Evolutionary conservation across 2,329 filamentous ascomycete genomes (phyloP), one percentile per base, ranked within the genome.

Genomic region (Truncatella angustata): DNA sequence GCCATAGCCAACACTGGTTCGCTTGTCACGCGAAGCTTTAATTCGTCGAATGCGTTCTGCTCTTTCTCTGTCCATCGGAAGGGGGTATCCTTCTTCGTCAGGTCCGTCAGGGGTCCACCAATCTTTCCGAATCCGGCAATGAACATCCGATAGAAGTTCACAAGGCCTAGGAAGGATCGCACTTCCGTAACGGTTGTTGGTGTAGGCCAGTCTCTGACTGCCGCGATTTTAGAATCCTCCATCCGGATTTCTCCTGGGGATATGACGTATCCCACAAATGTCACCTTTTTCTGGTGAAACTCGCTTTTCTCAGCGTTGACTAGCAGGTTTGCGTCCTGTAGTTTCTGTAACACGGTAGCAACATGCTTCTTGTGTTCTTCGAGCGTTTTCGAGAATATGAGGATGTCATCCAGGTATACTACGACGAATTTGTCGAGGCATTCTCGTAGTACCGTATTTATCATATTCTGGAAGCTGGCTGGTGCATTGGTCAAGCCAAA

Each of bases 91-190:
- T 32, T 32, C 12, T 32, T 32, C 6, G 12, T 32, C 28, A 32
- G 28, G 28, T 32, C 12, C 28, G 28, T 32, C 24, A 45, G 24
- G 24, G 42, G 42, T 10, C 20, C 7, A 5, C 7, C 24, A 7
- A 21, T n/a, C 1, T 40, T 30, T 4, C 50, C 58, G 45, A 61
- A 67, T 3, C 55, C 35, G 6, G 56, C 23, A 12, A 70, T 63
- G 45, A 69, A 69, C 7, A 54, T 32, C 4, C 62, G 52, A 53
- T 70, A 70, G 51, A 65, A 70, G 37, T 70, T 69, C 3, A 50
- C 54, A 40, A 70, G 67, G 9, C 64, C 61, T n/a, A 70, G 18
- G 51, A 70, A 69, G 1, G 37, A 49, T 53, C 60, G 56, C 3
- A 63, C 58, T 16, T 55, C 56, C 24, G 56, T 57, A 3, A 63